Conservation (phyloP, 768 basidiomycete genomes). For the Amanita phalloides region DNA sequence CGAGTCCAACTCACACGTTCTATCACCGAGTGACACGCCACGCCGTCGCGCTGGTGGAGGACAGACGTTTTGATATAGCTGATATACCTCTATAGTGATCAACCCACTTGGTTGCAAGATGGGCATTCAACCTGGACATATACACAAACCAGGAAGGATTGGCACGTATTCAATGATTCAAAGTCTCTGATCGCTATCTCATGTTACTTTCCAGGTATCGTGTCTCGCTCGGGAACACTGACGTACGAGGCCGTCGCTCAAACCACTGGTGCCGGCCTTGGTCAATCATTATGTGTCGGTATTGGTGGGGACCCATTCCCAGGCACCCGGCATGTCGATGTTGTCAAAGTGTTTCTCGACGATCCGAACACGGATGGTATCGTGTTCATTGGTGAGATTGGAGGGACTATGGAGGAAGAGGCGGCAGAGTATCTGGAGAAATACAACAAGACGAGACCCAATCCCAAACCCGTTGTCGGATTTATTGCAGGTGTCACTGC, state of each 20-base stretch:
- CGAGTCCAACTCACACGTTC: background rate
- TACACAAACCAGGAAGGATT: conserved; percentile 93
- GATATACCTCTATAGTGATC: conserved; percentile 43
- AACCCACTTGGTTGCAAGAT: conserved; percentile 98
- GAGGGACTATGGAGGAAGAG: conserved; percentile 98
- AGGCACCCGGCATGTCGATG: conserved; percentile 92
- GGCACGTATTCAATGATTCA: conserved; percentile 34
- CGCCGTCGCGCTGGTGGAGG: background rate
- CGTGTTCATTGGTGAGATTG: conserved; percentile 97
- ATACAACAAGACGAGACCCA: conserved; percentile 79
- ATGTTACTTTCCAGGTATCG: conserved; percentile 58
- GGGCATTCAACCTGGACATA: conserved; percentile 97
- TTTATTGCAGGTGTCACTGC: conserved; percentile 98
- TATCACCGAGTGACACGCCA: background rate
- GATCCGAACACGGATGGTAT: conserved; percentile 96
- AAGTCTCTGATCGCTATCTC: background rate
- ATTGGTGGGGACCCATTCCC: conserved; percentile 98
- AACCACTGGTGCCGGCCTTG: conserved; percentile 91
- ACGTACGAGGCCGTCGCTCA: conserved; percentile 99
- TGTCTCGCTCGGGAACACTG: conserved; percentile 90
- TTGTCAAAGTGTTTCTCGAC: conserved; percentile 90
- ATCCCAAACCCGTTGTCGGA: conserved; percentile 92
- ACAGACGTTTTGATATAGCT: background rate
- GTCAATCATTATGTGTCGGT: conserved; percentile 92
- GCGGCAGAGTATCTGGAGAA: conserved; percentile 92